These are phyloP conservation scores for Dorcoceras hygrometricum DNA, from an alignment of 257 asterid species.

Conservation along the genomic window DNA sequence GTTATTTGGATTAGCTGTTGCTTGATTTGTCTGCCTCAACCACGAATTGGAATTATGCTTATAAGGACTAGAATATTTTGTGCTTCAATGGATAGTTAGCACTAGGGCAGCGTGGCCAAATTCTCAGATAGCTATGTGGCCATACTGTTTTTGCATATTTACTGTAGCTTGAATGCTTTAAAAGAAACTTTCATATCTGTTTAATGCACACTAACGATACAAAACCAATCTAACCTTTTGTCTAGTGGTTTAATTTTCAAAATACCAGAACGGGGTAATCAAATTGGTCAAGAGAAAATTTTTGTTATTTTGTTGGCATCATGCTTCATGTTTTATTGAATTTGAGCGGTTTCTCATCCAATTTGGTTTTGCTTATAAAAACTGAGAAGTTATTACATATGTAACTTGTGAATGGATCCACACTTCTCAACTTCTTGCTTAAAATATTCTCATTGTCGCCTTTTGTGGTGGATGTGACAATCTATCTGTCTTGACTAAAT, in stretches of 20 bases:
- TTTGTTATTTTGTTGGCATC: too few species aligned
- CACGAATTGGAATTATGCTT: not conserved
- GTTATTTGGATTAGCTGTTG: not conserved
- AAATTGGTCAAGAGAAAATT: too few species aligned
- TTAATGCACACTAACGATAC: too few species aligned
- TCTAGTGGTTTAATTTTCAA: not conserved
- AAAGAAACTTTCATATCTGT: not conserved
- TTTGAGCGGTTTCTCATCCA: not conserved
- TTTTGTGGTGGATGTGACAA: constrained; percentile 4
- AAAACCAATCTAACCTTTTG: not conserved
- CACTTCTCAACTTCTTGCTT: not conserved
- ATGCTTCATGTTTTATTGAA: not conserved
- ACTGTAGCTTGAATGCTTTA: not conserved
- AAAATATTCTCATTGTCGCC: not conserved
- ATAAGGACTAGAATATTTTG: not conserved
- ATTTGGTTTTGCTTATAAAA: not conserved
- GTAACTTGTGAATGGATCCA: not conserved
- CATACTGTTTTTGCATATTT: not conserved
- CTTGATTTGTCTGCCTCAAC: not conserved
- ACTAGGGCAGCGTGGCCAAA: not conserved
- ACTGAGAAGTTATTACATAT: not conserved
- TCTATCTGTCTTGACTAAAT: constrained; percentile 5
- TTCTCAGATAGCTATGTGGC: not conserved
- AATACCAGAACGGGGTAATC: not conserved
- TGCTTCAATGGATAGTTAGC: not conserved